Percentiles rank a stretch among this genome's conserved stretches.
These are phyloP conservation scores for Reutealis trisperma DNA, from an alignment of 345 rosid genomes.

Conservation along the genomic window DNA sequence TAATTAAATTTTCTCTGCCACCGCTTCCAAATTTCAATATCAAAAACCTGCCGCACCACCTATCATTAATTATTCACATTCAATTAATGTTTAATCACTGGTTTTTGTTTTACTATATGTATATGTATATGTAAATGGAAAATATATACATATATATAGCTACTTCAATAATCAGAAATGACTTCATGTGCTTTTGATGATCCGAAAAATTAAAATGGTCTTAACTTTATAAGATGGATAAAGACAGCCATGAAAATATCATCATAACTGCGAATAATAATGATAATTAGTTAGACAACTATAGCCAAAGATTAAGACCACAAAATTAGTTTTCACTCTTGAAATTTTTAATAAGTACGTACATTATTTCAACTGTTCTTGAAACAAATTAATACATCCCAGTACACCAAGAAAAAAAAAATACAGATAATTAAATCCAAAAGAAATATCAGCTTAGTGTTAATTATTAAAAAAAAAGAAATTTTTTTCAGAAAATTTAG, in stretches of 20 bases:
- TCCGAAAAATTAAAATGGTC: background rate
- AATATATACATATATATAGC: too few relatives aligned
- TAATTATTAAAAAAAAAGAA: background rate
- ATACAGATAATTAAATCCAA: background rate
- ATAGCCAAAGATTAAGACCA: constrained; percentile 13
- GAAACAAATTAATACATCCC: constrained; percentile 27
- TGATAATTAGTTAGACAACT: constrained; percentile 18
- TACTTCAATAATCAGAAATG: background rate
- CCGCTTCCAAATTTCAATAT: constrained; percentile 23
- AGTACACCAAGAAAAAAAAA: background rate
- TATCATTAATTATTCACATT: constrained; percentile 10
- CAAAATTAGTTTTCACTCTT: constrained; percentile 30
- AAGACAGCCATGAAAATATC: constrained; percentile 23
- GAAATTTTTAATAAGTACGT: constrained; percentile 5
- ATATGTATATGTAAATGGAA: too few relatives aligned
- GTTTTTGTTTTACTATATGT: too few relatives aligned
- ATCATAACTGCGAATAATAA: constrained; percentile 17
- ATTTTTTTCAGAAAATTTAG: background rate
- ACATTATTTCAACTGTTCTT: constrained; percentile 29
- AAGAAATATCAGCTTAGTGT: constrained; percentile 15
- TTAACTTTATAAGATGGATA: constrained; percentile 21
- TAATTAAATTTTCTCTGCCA: constrained; percentile 28
- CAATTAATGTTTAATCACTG: constrained; percentile 2
- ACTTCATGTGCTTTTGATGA: background rate
- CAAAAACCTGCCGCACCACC: constrained; percentile 18